A percentile compares a stretch with the other conserved stretches of the same genome.
Evolutionary conservation across 768 basidiomycete genomes (phyloP).

Genomic region (Xerocomellus amylosporus): DNA sequence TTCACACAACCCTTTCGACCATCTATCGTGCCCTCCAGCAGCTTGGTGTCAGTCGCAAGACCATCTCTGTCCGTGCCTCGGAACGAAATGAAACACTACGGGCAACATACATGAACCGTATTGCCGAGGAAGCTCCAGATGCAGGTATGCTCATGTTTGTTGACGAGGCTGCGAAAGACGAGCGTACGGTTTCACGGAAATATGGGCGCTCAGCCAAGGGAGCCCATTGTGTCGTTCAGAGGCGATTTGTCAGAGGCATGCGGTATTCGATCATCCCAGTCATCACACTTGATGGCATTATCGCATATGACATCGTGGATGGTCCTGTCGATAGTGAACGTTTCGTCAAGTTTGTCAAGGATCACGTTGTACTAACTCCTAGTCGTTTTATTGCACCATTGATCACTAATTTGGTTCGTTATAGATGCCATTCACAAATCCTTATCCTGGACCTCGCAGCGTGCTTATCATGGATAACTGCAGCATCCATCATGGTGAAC

Average conservation of each 20-base stretch:
- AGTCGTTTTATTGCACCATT: too few species aligned
- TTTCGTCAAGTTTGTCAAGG: constrained; percentile 9
- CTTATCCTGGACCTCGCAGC: too few species aligned
- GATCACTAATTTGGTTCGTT: too few species aligned
- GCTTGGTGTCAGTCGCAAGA: not conserved
- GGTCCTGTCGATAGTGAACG: constrained; percentile 7
- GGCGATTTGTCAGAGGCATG: not conserved
- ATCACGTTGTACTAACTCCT: too few species aligned
- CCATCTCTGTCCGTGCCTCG: not conserved
- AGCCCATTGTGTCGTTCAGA: not conserved
- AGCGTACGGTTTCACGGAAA: not conserved
- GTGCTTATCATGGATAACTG: too few species aligned
- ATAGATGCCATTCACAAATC: too few species aligned
- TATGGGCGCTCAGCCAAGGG: not conserved
- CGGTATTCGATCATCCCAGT: constrained; percentile 15
- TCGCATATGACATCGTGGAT: constrained; percentile 17
- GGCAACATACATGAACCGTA: constrained; percentile 11
- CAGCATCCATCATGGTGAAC: too few species aligned
- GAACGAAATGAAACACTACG: constrained; percentile 11
- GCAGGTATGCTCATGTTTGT: constrained; percentile 24
- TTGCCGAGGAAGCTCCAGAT: constrained; percentile 11
- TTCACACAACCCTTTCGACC: not conserved
- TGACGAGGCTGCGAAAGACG: constrained; percentile 21
- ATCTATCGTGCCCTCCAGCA: not conserved
- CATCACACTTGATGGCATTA: constrained; percentile 18